Evolutionary conservation across 2,329 filamentous ascomycete genomes (phyloP).

Genomic region (Fusarium miscanthi): DNA sequence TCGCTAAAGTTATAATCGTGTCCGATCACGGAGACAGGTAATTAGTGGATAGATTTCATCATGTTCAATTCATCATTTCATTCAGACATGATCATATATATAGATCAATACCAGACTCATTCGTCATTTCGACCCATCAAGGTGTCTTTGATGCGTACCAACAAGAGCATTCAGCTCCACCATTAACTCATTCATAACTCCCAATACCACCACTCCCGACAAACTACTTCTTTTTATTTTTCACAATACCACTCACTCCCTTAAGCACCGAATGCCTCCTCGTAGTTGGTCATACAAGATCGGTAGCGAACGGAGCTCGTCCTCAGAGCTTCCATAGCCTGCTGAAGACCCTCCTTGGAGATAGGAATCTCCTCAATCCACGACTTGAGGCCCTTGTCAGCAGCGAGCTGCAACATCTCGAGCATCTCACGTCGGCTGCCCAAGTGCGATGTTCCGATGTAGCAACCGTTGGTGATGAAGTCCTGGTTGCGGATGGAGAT

Average conservation of each 20-base stretch:
- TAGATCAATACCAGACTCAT: conserved; percentile 3
- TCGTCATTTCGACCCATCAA: conserved; percentile 38
- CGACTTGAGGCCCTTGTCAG: conserved; percentile 74
- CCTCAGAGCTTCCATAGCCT: conserved; percentile 75
- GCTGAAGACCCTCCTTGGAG: conserved; percentile 74
- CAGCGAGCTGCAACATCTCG: conserved; percentile 77
- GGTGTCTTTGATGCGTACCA: conserved; percentile 28
- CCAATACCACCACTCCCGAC: conserved; percentile 1
- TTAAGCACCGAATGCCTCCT: conserved; percentile 71
- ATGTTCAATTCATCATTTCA: conserved; percentile 30
- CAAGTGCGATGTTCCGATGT: conserved; percentile 77
- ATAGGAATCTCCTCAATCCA: conserved; percentile 82
- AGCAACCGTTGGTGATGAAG: conserved; percentile 78
- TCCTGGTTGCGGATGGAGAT: conserved; percentile 78
- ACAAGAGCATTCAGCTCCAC: conserved; percentile 24
- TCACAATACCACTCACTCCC: not conserved
- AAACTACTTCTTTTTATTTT: conserved; percentile 12
- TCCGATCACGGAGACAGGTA: not conserved
- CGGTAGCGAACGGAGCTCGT: conserved; percentile 80
- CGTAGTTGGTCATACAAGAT: conserved; percentile 78
- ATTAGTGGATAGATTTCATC: not conserved
- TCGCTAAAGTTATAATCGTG: too few species aligned
- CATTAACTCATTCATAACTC: conserved; percentile 24
- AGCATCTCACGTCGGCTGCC: conserved; percentile 77
- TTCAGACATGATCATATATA: not conserved